A percentile compares a stretch with the other conserved stretches of the same genome.
Evolutionary conservation across 371 early-diverging fungal genomes (phyloP).

Genomic region (Dinochytrium kinnereticum): DNA sequence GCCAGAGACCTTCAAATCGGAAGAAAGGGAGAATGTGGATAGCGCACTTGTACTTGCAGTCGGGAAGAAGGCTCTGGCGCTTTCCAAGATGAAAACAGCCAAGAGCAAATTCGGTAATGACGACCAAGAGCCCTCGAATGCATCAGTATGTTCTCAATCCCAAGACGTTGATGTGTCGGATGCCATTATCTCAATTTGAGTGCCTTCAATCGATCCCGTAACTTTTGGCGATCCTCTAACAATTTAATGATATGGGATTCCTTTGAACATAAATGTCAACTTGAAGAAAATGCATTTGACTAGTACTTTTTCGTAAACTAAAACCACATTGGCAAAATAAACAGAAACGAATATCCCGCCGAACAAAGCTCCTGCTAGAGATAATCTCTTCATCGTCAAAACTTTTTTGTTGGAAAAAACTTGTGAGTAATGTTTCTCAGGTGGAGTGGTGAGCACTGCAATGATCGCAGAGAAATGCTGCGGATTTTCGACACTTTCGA

Average conservation of each 20-base stretch:
- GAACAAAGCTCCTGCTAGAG: not conserved
- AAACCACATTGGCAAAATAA: not conserved
- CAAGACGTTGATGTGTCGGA: not conserved
- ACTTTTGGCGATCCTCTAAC: not conserved
- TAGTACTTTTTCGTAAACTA: conserved; percentile 13
- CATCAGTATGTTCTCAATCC: not conserved
- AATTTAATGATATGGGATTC: not conserved
- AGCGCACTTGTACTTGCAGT: not conserved
- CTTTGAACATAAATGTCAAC: no score
- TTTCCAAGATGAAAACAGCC: not conserved
- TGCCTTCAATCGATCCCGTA: not conserved
- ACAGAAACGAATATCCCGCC: not conserved
- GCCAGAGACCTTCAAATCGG: not conserved
- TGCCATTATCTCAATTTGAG: not conserved
- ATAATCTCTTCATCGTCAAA: not conserved
- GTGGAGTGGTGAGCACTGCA: no score
- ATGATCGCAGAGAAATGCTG: no score
- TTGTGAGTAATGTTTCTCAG: no score
- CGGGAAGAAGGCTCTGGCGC: not conserved
- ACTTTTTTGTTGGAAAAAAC: not conserved
- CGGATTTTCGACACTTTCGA: no score
- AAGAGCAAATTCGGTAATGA: not conserved
- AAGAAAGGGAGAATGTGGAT: not conserved
- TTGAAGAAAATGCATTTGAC: no score
- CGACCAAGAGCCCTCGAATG: not conserved